phyloP scores from a whole-genome alignment of 2,329 filamentous ascomycete genomes.

The Neofusicoccum sp. region DNA sequence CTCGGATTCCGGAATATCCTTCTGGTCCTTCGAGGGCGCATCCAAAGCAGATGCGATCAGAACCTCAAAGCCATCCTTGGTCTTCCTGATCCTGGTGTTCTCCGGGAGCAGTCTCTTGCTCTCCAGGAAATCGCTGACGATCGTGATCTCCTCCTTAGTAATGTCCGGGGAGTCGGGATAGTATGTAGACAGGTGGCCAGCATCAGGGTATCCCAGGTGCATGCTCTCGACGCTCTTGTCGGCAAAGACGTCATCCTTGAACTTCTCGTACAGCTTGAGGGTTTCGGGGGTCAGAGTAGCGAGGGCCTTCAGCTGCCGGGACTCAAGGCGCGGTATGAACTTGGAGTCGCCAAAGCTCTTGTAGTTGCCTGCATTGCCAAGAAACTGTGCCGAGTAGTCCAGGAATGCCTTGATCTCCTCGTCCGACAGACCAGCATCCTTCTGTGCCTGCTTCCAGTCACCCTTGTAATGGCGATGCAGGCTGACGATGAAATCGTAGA shows the following conservation, averaged over 20 bases:
- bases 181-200: slow-evolving; percentile 50
- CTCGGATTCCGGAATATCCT: slow-evolving; percentile 45
- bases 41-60: slow-evolving; percentile 48
- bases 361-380: slow-evolving; percentile 57
- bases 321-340: slow-evolving; percentile 49
- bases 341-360: slow-evolving; percentile 52
- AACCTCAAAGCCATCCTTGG: slow-evolving; percentile 44
- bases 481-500: slow-evolving; percentile 56
- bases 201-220: slow-evolving; percentile 51
- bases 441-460: slow-evolving; percentile 47
- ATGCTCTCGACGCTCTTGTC: slow-evolving; percentile 41
- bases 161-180: slow-evolving; percentile 50
- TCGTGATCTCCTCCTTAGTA: slow-evolving; percentile 48
- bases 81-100: slow-evolving; percentile 51
- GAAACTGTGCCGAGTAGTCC: slow-evolving; percentile 44
- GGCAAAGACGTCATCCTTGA: slow-evolving; percentile 48
- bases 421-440: slow-evolving; percentile 41
- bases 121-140: slow-evolving; percentile 48
- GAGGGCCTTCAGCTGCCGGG: slow-evolving; percentile 44
- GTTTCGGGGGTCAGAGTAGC: slow-evolving; percentile 41
- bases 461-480: slow-evolving; percentile 49
- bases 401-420: slow-evolving; percentile 39
- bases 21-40: slow-evolving; percentile 38
- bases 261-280: slow-evolving; percentile 40
- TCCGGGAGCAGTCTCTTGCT: slow-evolving; percentile 47